Conservation (phyloP, 225 moss, liverwort and hornwort genomes). For the Pleurozium schreberi region DNA sequence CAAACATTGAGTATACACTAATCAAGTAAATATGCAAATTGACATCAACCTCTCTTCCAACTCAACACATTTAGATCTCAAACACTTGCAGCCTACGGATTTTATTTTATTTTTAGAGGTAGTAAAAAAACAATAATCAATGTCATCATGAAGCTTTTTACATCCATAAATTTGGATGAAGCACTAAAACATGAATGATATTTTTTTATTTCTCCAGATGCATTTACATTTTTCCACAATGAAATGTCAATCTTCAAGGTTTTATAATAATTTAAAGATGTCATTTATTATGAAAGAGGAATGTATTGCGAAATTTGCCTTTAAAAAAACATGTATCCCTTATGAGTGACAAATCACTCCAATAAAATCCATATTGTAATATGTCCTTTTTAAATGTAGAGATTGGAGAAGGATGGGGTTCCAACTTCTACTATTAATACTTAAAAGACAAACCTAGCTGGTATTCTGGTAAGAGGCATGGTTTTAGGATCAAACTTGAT, state of each 20-base stretch:
- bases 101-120: too few relatives aligned
- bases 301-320: neutral
- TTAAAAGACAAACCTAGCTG: rapidly evolving
- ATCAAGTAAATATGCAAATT: neutral
- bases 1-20: neutral
- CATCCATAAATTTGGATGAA: neutral
- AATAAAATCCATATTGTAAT: neutral
- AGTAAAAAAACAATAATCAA: rapidly evolving
- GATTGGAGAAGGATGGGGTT: neutral
- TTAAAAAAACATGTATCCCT: neutral
- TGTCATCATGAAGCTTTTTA: neutral
- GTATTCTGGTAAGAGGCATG: rapidly evolving
- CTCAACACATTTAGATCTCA: neutral
- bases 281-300: neutral
- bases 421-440: rapidly evolving
- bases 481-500: neutral
- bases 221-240: neutral
- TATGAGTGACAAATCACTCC: neutral
- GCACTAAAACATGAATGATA: neutral
- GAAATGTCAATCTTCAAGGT: neutral
- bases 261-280: neutral
- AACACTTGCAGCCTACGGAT: rapidly evolving
- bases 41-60: neutral
- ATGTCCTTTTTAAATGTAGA: neutral
- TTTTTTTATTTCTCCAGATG: neutral